These are phyloP conservation scores for Fusarium circinatum DNA, from an alignment of 2,329 filamentous ascomycete genomes.

Conservation along the genomic window DNA sequence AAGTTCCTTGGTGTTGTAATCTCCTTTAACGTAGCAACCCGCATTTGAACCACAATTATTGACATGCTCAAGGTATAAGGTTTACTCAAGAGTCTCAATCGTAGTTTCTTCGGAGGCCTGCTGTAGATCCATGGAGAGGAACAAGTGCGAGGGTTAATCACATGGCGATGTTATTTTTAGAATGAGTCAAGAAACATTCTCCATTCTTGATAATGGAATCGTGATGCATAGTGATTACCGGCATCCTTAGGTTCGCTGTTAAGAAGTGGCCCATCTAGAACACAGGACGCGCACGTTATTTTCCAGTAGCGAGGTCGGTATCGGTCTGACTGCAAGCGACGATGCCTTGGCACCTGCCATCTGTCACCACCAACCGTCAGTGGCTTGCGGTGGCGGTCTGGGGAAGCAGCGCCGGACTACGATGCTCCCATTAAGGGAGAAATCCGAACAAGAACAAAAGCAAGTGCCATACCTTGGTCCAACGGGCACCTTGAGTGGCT, in stretches of 20 bases:
- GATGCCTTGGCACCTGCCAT: background rate
- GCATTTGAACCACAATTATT: slow-evolving; percentile 5
- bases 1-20: slow-evolving; percentile 14
- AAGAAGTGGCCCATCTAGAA: background rate
- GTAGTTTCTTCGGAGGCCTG: slow-evolving; percentile 21
- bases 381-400: slow-evolving; percentile 26
- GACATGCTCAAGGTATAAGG: slow-evolving; percentile 8
- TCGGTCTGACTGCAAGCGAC: background rate
- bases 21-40: slow-evolving; percentile 35
- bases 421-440: background rate
- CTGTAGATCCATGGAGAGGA: slow-evolving; percentile 22
- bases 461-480: background rate
- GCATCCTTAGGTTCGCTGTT: background rate
- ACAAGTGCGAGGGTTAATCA: slow-evolving; percentile 15
- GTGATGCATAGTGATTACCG: background rate
- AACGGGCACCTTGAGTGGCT: slow-evolving; percentile 2
- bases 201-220: background rate
- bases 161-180: slow-evolving; percentile 34
- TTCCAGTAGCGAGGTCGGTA: background rate
- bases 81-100: background rate
- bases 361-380: background rate
- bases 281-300: background rate
- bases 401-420: slow-evolving; percentile 8
- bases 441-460: slow-evolving; percentile 7
- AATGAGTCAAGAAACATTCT: background rate